These are phyloP conservation scores for Dactylis glomerata DNA, from an alignment of 176 grass and related monocot species.

Conservation along the genomic window DNA sequence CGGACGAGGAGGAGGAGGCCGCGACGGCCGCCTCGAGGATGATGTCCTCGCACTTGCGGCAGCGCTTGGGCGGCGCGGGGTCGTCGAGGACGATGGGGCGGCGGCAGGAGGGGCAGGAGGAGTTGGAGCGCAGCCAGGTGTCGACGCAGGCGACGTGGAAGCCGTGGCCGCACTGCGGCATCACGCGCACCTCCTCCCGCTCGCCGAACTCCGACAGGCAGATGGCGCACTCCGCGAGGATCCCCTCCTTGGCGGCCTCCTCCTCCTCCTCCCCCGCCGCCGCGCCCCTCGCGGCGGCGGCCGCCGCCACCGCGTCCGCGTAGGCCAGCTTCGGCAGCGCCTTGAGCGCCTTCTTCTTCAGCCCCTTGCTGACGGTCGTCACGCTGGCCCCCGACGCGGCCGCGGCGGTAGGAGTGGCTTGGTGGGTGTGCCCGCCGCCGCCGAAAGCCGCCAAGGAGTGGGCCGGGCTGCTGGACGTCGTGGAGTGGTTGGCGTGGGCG, in stretches of 20 bases:
- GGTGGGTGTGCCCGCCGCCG: not conserved
- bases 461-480: slow-evolving; percentile 19
- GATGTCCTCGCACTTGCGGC: slow-evolving; percentile 66
- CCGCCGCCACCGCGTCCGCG: slow-evolving; percentile 45
- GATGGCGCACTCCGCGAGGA: slow-evolving; percentile 45
- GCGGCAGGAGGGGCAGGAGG: slow-evolving; percentile 77
- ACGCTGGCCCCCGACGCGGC: not conserved
- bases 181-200: slow-evolving; percentile 62
- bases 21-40: slow-evolving; percentile 43
- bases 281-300: slow-evolving; percentile 46
- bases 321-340: slow-evolving; percentile 59
- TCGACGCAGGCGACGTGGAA: slow-evolving; percentile 77
- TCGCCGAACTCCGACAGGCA: slow-evolving; percentile 68
- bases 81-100: slow-evolving; percentile 58
- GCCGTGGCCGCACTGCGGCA: slow-evolving; percentile 79
- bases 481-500: not conserved
- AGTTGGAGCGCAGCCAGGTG: slow-evolving; percentile 64
- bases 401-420: not conserved
- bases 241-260: slow-evolving; percentile 23
- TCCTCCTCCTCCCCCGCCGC: slow-evolving; percentile 14
- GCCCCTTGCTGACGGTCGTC: slow-evolving; percentile 32
- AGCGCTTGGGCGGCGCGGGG: slow-evolving; percentile 35
- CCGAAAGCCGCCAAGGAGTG: slow-evolving; percentile 5
- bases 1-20: slow-evolving; percentile 24
- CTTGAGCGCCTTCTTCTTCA: slow-evolving; percentile 67